These are phyloP conservation scores for Drechslera avenae DNA, from an alignment of 2,329 filamentous ascomycete species.

Conservation along the genomic window DNA sequence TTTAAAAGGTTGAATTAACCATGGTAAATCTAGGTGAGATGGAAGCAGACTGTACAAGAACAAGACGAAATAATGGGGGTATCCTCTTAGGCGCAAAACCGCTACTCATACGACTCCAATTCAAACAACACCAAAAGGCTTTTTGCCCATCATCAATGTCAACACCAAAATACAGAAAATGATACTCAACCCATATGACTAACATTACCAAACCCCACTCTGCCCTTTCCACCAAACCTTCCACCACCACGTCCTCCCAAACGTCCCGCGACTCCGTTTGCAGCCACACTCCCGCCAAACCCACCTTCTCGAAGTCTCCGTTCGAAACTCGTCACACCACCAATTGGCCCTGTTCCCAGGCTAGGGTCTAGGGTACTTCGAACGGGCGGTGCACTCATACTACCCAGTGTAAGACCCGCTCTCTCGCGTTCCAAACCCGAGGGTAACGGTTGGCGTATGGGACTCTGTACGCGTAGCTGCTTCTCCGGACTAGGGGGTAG, in stretches of 20 bases:
- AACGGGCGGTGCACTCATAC: slow-evolving; percentile 41
- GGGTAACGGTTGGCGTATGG: slow-evolving; percentile 4
- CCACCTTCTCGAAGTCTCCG: slow-evolving; percentile 39
- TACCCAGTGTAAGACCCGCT: slow-evolving; percentile 14
- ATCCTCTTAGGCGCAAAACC: no score
- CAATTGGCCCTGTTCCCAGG: slow-evolving; percentile 5
- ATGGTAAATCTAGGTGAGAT: no score
- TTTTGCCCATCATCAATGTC: no score
- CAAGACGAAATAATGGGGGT: no score
- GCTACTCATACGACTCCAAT: no score
- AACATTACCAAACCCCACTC: slow-evolving; percentile 11
- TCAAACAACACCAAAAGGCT: no score
- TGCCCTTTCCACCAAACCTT: neutral
- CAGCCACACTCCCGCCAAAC: slow-evolving; percentile 25
- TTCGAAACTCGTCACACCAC: slow-evolving; percentile 42
- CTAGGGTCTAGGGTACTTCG: slow-evolving; percentile 3
- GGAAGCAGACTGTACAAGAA: no score
- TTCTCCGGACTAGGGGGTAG: slow-evolving; percentile 36
- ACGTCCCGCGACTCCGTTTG: neutral
- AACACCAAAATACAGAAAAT: neutral
- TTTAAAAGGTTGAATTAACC: no score
- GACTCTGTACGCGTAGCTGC: slow-evolving; percentile 5
- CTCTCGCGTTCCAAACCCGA: slow-evolving; percentile 1
- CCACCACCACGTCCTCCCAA: neutral
- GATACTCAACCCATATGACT: slow-evolving; percentile 9